phyloP scores from a whole-genome alignment of 768 basidiomycete genomes.

The Hygrocybe punicea region DNA sequence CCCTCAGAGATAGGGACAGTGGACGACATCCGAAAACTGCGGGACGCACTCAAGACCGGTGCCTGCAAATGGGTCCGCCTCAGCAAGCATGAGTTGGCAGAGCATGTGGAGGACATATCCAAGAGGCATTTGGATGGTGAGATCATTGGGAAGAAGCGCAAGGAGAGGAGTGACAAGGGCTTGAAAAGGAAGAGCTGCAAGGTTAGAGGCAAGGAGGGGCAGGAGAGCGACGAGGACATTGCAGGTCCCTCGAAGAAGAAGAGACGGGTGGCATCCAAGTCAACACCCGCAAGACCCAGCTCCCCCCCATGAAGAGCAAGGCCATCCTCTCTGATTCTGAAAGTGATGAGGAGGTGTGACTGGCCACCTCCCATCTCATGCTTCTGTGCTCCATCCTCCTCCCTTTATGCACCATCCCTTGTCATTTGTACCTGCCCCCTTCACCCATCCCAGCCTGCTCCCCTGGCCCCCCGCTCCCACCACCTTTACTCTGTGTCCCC shows the following conservation, averaged over 20 bases:
- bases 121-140: background rate
- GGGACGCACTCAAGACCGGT: background rate
- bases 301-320: no score
- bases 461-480: no score
- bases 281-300: no score
- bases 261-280: background rate
- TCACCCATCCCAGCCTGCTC: no score
- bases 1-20: background rate
- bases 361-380: no score
- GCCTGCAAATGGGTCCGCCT: constrained; percentile 4
- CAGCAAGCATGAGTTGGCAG: background rate
- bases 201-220: background rate
- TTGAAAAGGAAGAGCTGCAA: background rate
- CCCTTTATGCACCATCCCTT: no score
- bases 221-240: background rate
- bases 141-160: background rate
- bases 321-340: no score
- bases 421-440: no score
- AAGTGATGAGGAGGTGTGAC: no score
- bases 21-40: background rate
- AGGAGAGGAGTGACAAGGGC: background rate
- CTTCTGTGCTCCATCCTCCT: no score
- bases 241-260: background rate
- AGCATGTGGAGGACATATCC: background rate
- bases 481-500: no score